phyloP scores from a whole-genome alignment of 768 basidiomycete species.

The Mycena maculata region DNA sequence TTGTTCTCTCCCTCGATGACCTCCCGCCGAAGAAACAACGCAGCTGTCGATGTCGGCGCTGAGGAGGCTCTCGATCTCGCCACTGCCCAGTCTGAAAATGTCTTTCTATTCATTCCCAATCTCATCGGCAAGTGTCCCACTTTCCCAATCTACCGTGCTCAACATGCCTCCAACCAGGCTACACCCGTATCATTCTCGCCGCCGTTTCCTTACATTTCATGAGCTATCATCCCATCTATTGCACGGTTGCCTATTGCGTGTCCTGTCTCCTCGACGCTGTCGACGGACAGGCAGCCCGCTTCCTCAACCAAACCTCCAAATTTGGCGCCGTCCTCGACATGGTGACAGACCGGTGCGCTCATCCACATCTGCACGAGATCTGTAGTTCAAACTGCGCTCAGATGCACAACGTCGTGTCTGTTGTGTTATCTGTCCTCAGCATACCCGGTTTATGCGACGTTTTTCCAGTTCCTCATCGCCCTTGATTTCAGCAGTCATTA shows the following conservation, averaged over 20 bases:
- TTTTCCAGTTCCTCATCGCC: constrained; percentile 95
- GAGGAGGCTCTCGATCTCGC: constrained; percentile 90
- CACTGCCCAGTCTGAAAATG: constrained; percentile 92
- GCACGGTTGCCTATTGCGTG: constrained; percentile 88
- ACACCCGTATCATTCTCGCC: constrained; percentile 90
- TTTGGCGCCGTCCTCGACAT: constrained; percentile 99
- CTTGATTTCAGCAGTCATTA: constrained; percentile 99
- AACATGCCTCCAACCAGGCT: constrained; percentile 64
- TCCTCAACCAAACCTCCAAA: constrained; percentile 90
- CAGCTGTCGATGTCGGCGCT: constrained; percentile 79
- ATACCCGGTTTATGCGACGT: constrained; percentile 85
- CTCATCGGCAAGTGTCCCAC: constrained; percentile 78
- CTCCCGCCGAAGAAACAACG: constrained; percentile 57
- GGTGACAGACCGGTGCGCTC: constrained; percentile 93
- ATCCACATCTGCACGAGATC: constrained; percentile 1
- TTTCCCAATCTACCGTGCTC: constrained; percentile 25
- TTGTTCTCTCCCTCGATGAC: constrained; percentile 32
- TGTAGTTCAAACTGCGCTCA: constrained; percentile 44
- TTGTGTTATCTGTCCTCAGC: constrained; percentile 93
- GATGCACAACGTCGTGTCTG: constrained; percentile 96
- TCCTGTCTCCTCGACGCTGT: constrained; percentile 96
- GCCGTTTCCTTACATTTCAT: constrained; percentile 91
- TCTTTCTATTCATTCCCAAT: constrained; percentile 97
- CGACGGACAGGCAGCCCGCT: constrained; percentile 92
- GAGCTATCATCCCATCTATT: constrained; percentile 94